A percentile compares a stretch with the other conserved stretches of the same genome.
Conservation (phyloP, 352 stramenopile species). For the Globisporangium barbulae region DNA sequence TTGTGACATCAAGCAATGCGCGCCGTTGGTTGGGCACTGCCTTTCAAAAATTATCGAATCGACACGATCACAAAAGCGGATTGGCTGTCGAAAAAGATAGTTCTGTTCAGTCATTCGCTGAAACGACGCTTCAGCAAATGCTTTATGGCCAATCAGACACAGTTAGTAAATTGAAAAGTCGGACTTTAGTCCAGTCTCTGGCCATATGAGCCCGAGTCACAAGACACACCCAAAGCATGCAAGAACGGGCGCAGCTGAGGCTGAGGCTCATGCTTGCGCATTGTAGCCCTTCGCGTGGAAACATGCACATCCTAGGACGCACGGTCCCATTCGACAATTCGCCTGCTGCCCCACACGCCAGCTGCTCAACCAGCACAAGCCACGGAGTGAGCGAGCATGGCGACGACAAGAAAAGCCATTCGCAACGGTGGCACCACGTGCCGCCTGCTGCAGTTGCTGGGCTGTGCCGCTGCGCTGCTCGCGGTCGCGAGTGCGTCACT, state of each 20-base stretch:
- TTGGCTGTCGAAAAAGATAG: background rate
- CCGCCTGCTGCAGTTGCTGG: slow-evolving; percentile 6
- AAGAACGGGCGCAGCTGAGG: background rate
- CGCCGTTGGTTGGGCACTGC: background rate
- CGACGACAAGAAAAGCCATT: background rate
- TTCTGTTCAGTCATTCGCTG: background rate
- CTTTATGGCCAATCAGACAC: background rate
- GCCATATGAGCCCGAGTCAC: background rate
- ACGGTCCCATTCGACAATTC: slow-evolving; percentile 1
- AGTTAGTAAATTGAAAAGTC: background rate
- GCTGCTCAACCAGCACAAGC: background rate
- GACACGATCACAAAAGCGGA: background rate
- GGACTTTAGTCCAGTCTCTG: background rate
- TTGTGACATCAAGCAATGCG: slow-evolving; percentile 1
- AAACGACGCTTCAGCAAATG: background rate
- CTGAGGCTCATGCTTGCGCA: background rate
- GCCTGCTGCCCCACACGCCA: background rate
- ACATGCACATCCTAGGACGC: background rate
- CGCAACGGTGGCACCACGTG: background rate
- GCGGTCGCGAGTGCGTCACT: background rate
- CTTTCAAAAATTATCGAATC: background rate
- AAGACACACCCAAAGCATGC: background rate
- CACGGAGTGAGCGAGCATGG: background rate
- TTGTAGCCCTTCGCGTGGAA: background rate
- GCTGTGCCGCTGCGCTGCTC: background rate